phyloP scores from a whole-genome alignment of 179 eudicot genomes.

The Patellifolia procumbens region DNA sequence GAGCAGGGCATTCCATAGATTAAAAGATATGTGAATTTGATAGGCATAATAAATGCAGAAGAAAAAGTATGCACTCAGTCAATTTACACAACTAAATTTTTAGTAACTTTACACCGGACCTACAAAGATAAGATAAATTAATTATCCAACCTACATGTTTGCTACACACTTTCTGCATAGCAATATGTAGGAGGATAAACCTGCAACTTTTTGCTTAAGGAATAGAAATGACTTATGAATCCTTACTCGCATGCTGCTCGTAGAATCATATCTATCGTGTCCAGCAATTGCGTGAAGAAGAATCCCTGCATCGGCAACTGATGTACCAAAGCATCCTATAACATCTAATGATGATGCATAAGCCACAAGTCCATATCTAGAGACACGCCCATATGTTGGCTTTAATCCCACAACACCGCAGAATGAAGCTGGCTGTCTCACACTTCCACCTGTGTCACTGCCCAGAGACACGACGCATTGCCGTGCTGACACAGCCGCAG shows the following conservation, averaged over 20 bases:
- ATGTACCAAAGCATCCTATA: constrained; percentile 92
- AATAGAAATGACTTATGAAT: constrained; percentile 10
- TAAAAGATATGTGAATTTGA: not conserved
- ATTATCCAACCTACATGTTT: not conserved
- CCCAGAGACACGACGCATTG: constrained; percentile 94
- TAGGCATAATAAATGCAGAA: not conserved
- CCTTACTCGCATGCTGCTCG: constrained; percentile 74
- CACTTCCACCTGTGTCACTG: constrained; percentile 99
- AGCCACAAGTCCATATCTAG: constrained; percentile 96
- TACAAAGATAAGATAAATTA: not conserved
- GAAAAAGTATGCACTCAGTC: not conserved
- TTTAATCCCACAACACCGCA: constrained; percentile 98
- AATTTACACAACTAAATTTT: not conserved
- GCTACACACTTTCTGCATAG: not conserved
- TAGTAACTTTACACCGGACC: not conserved
- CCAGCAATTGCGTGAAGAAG: constrained; percentile 83
- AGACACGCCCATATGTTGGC: constrained; percentile 98
- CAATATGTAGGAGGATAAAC: not conserved
- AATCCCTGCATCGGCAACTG: constrained; percentile 95
- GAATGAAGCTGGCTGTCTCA: constrained; percentile 96
- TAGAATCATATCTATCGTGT: constrained; percentile 87
- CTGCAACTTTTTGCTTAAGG: not conserved
- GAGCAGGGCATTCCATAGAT: not conserved
- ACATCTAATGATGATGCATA: constrained; percentile 98
- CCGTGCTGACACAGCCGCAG: constrained; percentile 95